Percentiles rank a stretch among this genome's conserved stretches.
phyloP scores from a whole-genome alignment of 1,139 yeast species.

The Suhomyces kunorum region DNA sequence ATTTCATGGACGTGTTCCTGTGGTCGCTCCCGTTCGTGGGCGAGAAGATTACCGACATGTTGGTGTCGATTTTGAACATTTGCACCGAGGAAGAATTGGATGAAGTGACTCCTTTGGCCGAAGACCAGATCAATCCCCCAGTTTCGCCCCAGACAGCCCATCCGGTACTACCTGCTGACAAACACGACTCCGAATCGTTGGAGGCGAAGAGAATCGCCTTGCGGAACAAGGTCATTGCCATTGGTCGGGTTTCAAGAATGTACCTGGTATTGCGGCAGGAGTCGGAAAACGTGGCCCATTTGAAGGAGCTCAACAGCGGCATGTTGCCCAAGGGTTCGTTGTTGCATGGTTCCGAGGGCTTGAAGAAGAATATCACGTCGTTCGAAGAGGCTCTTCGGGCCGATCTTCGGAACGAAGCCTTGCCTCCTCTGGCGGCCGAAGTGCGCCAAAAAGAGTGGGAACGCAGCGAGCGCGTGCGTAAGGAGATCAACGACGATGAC shows the following conservation, averaged over 20 bases:
- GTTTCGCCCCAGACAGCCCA: conserved; percentile 7
- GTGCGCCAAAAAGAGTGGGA: conserved; percentile 47
- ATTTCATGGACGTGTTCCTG: conserved; percentile 95
- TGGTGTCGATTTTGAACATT: conserved; percentile 84
- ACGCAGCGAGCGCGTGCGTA: conserved; percentile 40
- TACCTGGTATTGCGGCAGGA: conserved; percentile 87
- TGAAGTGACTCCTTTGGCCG: conserved; percentile 58
- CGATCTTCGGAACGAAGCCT: conserved; percentile 80
- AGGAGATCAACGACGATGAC: conserved; percentile 47
- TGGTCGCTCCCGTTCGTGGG: conserved; percentile 99
- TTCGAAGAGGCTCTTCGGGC: conserved; percentile 86
- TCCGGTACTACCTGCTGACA: conserved; percentile 11
- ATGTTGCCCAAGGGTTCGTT: conserved; percentile 84
- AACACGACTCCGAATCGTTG: conserved; percentile 17
- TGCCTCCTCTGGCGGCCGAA: conserved; percentile 82
- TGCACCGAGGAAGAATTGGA: conserved; percentile 95
- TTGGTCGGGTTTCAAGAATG: conserved; percentile 93
- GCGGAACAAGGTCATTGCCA: conserved; percentile 88
- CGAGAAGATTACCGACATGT: conserved; percentile 93
- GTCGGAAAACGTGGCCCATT: conserved; percentile 80
- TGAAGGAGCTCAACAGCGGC: conserved; percentile 68
- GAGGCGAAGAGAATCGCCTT: conserved; percentile 61
- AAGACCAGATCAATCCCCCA: conserved; percentile 18
- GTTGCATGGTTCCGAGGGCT: conserved; percentile 79
- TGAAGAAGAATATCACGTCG: conserved; percentile 64